Percentiles rank a stretch among this genome's conserved stretches.
phyloP scores from a whole-genome alignment of 2,329 filamentous ascomycete species.

The Chaetomium globosum region DNA sequence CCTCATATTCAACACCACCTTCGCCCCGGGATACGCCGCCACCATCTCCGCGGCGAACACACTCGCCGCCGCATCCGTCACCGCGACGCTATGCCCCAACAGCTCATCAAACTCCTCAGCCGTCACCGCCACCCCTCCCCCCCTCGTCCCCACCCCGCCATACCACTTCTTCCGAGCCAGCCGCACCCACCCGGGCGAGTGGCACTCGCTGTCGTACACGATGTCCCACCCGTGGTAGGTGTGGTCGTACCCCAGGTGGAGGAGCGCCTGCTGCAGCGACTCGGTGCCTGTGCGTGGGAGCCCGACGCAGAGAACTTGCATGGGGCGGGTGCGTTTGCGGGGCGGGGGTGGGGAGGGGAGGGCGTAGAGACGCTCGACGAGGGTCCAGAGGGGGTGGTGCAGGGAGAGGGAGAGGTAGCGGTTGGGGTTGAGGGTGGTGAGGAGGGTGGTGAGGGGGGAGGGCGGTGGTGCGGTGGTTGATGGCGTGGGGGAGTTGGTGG shows the following conservation, averaged over 20 bases:
- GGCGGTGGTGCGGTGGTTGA: not conserved
- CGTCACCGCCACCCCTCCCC: conserved; percentile 14
- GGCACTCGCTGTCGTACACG: conserved; percentile 28
- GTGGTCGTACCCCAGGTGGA: conserved; percentile 32
- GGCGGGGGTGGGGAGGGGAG: conserved; percentile 26
- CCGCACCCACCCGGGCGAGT: conserved; percentile 29
- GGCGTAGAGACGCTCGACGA: conserved; percentile 31
- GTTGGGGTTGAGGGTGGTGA: conserved; percentile 20
- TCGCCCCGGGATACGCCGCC: conserved; percentile 39
- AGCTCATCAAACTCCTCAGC: conserved; percentile 34
- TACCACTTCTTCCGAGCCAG: conserved; percentile 29
- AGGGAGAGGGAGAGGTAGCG: conserved; percentile 13
- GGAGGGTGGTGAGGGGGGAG: conserved; percentile 9
- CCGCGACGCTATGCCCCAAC: conserved; percentile 33
- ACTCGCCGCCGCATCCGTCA: conserved; percentile 34
- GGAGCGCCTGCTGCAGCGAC: conserved; percentile 34
- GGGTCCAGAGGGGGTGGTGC: conserved; percentile 25
- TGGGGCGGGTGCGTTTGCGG: conserved; percentile 23
- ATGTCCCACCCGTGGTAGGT: conserved; percentile 37
- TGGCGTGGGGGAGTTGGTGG: not conserved
- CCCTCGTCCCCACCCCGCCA: not conserved
- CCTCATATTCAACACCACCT: conserved; percentile 40
- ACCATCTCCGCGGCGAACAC: conserved; percentile 50
- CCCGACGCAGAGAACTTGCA: conserved; percentile 33
- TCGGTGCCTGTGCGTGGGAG: conserved; percentile 35